A percentile compares a stretch with the other conserved stretches of the same genome.
These are phyloP conservation scores for Chlamydomonas schloesseri DNA, from an alignment of 139 green algal genomes.

Conservation along the genomic window DNA sequence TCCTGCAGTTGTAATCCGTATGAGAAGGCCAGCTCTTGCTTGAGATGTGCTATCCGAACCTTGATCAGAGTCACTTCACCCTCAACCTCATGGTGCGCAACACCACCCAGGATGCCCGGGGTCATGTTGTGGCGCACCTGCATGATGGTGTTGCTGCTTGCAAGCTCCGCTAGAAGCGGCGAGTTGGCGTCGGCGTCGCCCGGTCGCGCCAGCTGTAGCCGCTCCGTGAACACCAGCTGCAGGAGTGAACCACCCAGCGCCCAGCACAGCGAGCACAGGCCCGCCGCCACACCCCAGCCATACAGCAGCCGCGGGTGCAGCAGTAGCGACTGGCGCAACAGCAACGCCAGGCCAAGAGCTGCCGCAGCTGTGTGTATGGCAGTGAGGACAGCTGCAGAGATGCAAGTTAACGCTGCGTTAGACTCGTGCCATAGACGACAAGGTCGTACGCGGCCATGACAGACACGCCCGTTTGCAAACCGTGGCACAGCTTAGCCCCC, in stretches of 20 bases:
- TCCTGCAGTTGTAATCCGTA: too few species aligned
- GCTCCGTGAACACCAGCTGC: slow-evolving; percentile 44
- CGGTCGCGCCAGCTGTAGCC: neutral
- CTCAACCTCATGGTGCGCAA: too few species aligned
- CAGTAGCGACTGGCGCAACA: slow-evolving; percentile 1
- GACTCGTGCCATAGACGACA: too few species aligned
- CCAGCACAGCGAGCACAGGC: slow-evolving; percentile 45
- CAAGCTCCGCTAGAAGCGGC: slow-evolving; percentile 25
- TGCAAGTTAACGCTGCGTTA: too few species aligned
- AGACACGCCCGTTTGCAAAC: too few species aligned
- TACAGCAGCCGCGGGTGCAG: slow-evolving; percentile 27
- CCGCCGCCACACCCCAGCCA: slow-evolving; percentile 7
- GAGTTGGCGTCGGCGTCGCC: slow-evolving; percentile 31
- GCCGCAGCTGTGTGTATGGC: neutral
- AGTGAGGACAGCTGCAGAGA: neutral
- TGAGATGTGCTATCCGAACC: too few species aligned
- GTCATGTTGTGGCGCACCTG: too few species aligned
- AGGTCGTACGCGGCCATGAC: too few species aligned
- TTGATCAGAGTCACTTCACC: too few species aligned
- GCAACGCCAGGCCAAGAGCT: neutral
- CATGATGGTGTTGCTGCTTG: slow-evolving; percentile 22
- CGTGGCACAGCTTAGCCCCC: neutral
- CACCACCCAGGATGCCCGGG: too few species aligned
- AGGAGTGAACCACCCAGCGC: slow-evolving; percentile 11
- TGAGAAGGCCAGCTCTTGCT: too few species aligned